These are phyloP conservation scores for Penicillium bialowiezense DNA, from an alignment of 495 filamentous ascomycete genomes.

Conservation along the genomic window DNA sequence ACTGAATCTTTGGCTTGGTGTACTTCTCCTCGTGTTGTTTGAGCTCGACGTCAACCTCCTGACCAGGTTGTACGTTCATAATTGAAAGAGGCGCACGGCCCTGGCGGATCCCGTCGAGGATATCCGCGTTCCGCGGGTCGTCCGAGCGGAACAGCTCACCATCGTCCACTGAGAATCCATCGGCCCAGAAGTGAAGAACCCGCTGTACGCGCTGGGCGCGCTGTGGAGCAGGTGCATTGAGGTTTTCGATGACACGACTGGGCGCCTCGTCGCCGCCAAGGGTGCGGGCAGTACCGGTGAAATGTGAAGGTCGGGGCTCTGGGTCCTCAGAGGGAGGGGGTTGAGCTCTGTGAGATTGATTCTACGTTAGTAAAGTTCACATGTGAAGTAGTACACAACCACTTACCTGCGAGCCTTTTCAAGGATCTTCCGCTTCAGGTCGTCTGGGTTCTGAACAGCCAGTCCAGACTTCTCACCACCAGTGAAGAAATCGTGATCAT, in stretches of 20 bases:
- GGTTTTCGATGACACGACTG: slow-evolving; percentile 67
- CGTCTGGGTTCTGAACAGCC: slow-evolving; percentile 87
- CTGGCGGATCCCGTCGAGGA: slow-evolving; percentile 78
- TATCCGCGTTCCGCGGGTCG: slow-evolving; percentile 79
- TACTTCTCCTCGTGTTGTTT: slow-evolving; percentile 86
- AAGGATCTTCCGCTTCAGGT: slow-evolving; percentile 72
- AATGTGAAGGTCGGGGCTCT: slow-evolving; percentile 55
- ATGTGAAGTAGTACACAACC: not conserved
- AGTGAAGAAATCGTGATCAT: slow-evolving; percentile 80
- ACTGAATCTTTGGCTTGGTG: slow-evolving; percentile 74
- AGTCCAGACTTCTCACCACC: slow-evolving; percentile 96
- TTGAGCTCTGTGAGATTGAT: slow-evolving; percentile 46
- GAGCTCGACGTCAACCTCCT: slow-evolving; percentile 88
- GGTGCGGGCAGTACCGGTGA: slow-evolving; percentile 79
- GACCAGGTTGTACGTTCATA: slow-evolving; percentile 80
- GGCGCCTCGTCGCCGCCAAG: slow-evolving; percentile 88
- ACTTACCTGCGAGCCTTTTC: slow-evolving; percentile 75
- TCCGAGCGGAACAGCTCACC: slow-evolving; percentile 86
- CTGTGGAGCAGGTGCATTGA: slow-evolving; percentile 44
- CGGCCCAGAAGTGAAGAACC: slow-evolving; percentile 83
- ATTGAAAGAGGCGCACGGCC: slow-evolving; percentile 85
- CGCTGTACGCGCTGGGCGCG: slow-evolving; percentile 56
- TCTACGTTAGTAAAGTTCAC: slow-evolving; percentile 1
- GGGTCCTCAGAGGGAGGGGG: slow-evolving; percentile 56
- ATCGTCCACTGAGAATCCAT: slow-evolving; percentile 95